phyloP scores from a whole-genome alignment of 2,329 filamentous ascomycete species.

The Botrytis aclada region DNA sequence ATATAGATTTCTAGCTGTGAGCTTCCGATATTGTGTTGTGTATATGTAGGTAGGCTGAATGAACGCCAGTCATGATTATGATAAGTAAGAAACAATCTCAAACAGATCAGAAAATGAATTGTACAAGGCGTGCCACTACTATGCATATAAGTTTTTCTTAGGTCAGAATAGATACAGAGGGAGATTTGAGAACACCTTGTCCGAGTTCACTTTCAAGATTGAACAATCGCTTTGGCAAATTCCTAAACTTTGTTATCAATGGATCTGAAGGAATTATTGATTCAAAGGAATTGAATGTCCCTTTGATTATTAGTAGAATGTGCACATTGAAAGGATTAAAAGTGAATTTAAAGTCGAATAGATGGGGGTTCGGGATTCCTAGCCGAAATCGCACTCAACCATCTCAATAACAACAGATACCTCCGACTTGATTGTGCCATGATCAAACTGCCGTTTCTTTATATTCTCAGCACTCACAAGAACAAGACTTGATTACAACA shows the following conservation, averaged over 20 bases:
- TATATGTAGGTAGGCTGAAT: background rate
- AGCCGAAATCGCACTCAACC: background rate
- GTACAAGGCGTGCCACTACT: background rate
- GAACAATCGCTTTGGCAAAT: background rate
- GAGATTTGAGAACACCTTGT: fast-evolving
- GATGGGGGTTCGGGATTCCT: too few species aligned
- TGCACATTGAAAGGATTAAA: background rate
- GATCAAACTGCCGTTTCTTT: background rate
- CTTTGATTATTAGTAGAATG: background rate
- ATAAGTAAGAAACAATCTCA: background rate
- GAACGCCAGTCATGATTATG: background rate
- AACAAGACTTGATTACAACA: background rate
- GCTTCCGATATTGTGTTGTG: background rate
- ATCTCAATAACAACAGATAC: background rate
- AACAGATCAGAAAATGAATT: background rate
- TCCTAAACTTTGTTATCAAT: background rate
- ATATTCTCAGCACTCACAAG: fast-evolving
- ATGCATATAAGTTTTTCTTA: background rate
- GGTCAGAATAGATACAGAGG: background rate
- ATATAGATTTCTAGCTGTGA: background rate
- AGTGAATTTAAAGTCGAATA: background rate
- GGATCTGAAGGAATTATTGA: background rate
- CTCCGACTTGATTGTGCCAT: background rate
- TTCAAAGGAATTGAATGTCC: fast-evolving
- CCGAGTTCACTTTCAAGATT: background rate